Evolutionary conservation across 805 yeast genomes (phyloP).

Genomic region (Kuraishia molischiana): DNA sequence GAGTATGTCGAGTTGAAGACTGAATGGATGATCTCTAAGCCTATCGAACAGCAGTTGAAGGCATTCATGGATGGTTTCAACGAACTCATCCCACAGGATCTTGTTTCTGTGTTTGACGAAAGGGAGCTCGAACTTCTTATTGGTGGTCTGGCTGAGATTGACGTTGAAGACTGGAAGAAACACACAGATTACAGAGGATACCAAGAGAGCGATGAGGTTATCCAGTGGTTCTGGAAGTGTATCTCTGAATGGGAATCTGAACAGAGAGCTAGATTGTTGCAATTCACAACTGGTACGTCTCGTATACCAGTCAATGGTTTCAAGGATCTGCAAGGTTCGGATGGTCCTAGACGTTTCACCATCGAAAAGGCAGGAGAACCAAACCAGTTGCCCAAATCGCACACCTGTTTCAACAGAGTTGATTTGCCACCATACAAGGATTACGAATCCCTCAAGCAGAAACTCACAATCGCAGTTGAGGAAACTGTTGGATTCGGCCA

Average conservation of each 20-base stretch:
- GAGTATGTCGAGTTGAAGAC: conserved; percentile 93
- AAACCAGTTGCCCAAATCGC: conserved; percentile 91
- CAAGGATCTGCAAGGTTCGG: conserved; percentile 97
- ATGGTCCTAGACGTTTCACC: conserved; percentile 98
- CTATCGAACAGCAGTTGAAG: conserved; percentile 92
- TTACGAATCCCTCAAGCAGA: conserved; percentile 77
- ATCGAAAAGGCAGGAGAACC: conserved; percentile 97
- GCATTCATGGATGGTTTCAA: conserved; percentile 97
- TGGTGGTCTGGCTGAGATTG: conserved; percentile 98
- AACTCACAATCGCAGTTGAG: conserved; percentile 92
- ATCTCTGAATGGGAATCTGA: conserved; percentile 92
- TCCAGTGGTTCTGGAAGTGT: conserved; percentile 98
- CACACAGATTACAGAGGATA: conserved; percentile 98
- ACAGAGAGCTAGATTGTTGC: conserved; percentile 90
- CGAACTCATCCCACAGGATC: conserved; percentile 93
- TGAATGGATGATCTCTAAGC: conserved; percentile 90
- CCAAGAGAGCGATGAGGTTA: conserved; percentile 90
- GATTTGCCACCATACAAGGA: conserved; percentile 92
- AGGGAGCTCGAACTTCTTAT: conserved; percentile 92
- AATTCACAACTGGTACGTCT: conserved; percentile 97
- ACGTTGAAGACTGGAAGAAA: conserved; percentile 97
- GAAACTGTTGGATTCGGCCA: conserved; percentile 99
- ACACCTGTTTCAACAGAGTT: conserved; percentile 97
- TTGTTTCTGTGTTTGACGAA: conserved; percentile 94
- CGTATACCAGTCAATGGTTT: conserved; percentile 98